Percentiles rank a stretch among this genome's conserved stretches.
phyloP scores from a whole-genome alignment of 2,329 filamentous ascomycete genomes.

The Monilinia vaccinii-corymbosi region DNA sequence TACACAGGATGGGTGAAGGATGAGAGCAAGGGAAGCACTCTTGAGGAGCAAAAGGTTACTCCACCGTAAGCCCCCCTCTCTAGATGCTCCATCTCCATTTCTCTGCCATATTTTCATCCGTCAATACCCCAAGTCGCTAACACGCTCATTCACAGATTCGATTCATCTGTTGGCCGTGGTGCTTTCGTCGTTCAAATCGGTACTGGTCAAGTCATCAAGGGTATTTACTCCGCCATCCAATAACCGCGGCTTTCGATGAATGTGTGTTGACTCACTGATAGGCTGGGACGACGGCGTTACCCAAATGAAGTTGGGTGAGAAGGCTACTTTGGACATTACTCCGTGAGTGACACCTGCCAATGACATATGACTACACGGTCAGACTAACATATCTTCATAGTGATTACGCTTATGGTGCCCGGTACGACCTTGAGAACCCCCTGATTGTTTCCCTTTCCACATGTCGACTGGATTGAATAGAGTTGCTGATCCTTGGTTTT shows the following conservation, averaged over 20 bases:
- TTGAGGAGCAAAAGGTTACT: slow-evolving; percentile 45
- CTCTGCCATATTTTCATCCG: background rate
- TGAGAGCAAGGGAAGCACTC: slow-evolving; percentile 54
- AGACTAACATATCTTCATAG: slow-evolving; percentile 31
- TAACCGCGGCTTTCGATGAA: background rate
- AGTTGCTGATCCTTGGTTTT: slow-evolving; percentile 10
- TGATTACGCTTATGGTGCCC: slow-evolving; percentile 55
- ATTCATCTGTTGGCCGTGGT: slow-evolving; percentile 70
- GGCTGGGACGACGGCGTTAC: slow-evolving; percentile 80
- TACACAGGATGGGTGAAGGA: slow-evolving; percentile 88
- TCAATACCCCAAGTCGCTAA: slow-evolving; percentile 2
- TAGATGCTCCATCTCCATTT: background rate
- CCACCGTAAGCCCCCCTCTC: slow-evolving; percentile 3
- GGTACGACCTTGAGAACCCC: slow-evolving; percentile 36
- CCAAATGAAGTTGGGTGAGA: slow-evolving; percentile 85
- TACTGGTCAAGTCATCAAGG: slow-evolving; percentile 74
- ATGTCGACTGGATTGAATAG: background rate
- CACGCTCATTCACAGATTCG: slow-evolving; percentile 55
- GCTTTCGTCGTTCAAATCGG: slow-evolving; percentile 75
- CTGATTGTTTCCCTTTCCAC: background rate
- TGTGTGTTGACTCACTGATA: slow-evolving; percentile 30
- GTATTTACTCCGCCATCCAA: slow-evolving; percentile 38
- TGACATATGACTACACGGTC: background rate
- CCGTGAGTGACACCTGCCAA: slow-evolving; percentile 41
- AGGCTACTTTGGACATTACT: slow-evolving; percentile 73